Conservation (phyloP, 2,329 filamentous ascomycete species). For the Pseudodiploospora longispora region DNA sequence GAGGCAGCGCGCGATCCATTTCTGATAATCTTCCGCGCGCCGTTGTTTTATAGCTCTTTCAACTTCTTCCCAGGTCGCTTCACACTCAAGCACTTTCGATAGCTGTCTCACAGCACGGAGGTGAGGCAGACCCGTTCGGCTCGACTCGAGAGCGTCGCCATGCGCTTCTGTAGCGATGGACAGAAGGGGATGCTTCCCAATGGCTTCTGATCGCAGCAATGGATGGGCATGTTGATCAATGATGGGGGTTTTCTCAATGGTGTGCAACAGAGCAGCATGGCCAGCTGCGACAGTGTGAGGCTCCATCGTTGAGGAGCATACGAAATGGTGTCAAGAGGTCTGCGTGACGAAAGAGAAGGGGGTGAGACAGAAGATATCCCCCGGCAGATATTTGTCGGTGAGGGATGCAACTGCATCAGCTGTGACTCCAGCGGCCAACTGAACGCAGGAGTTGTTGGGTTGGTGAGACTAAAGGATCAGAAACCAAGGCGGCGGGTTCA, state of each 20-base stretch:
- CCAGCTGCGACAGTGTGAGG: not conserved
- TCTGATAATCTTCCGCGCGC: conserved; percentile 39
- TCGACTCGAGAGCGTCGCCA: conserved; percentile 57
- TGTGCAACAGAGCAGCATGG: conserved; percentile 17
- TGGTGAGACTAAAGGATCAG: no score
- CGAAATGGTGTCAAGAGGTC: no score
- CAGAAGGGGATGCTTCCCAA: conserved; percentile 40
- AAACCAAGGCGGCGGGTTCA: no score
- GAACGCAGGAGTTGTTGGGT: no score
- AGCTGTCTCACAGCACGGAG: conserved; percentile 64
- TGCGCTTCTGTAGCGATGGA: conserved; percentile 66
- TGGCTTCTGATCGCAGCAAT: conserved; percentile 45
- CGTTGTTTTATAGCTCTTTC: conserved; percentile 34
- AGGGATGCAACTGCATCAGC: no score
- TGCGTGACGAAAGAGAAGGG: no score
- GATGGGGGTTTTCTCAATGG: conserved; percentile 50
- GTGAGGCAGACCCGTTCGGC: conserved; percentile 56
- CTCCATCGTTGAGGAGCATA: no score
- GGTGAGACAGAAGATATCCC: no score
- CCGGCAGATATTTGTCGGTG: no score
- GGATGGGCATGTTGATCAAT: conserved; percentile 70
- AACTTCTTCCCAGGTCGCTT: conserved; percentile 52
- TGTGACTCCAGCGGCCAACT: no score
- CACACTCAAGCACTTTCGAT: conserved; percentile 53
- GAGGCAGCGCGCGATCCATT: conserved; percentile 57